These are phyloP conservation scores for Mimosa pudica DNA, from an alignment of 306 rosid genomes.

Conservation along the genomic window DNA sequence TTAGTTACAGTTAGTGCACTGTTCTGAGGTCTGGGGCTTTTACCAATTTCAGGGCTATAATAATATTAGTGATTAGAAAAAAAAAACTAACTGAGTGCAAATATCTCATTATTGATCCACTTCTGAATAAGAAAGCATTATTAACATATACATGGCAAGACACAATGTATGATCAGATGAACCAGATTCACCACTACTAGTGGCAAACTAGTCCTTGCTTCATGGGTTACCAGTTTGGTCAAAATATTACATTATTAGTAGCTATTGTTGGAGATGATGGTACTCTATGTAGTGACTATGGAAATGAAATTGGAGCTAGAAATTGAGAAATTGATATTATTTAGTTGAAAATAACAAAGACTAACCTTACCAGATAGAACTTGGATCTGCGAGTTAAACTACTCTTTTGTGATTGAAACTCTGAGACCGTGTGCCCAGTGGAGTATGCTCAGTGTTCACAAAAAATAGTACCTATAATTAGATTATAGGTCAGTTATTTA, in stretches of 20 bases:
- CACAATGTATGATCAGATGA: background rate
- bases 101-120: too few relatives aligned
- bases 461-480: constrained; percentile 14
- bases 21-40: too few relatives aligned
- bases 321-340: background rate
- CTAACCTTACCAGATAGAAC: background rate
- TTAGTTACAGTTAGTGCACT: too few relatives aligned
- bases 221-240: constrained; percentile 6
- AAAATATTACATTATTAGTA: constrained; percentile 11
- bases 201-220: too few relatives aligned
- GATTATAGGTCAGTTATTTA: too few relatives aligned
- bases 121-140: too few relatives aligned
- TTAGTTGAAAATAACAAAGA: background rate
- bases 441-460: background rate
- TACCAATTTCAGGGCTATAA: too few relatives aligned
- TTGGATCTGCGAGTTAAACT: background rate
- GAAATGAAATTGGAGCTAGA: background rate
- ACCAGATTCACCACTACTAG: background rate
- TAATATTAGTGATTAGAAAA: too few relatives aligned
- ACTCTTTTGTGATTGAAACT: background rate
- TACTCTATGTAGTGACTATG: background rate
- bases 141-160: background rate
- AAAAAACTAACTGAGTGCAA: too few relatives aligned
- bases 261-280: too few relatives aligned
- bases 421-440: background rate